A percentile compares a stretch with the other conserved stretches of the same genome.
Conservation (phyloP, 208 protist species). For the Borovskyia barvae region DNA sequence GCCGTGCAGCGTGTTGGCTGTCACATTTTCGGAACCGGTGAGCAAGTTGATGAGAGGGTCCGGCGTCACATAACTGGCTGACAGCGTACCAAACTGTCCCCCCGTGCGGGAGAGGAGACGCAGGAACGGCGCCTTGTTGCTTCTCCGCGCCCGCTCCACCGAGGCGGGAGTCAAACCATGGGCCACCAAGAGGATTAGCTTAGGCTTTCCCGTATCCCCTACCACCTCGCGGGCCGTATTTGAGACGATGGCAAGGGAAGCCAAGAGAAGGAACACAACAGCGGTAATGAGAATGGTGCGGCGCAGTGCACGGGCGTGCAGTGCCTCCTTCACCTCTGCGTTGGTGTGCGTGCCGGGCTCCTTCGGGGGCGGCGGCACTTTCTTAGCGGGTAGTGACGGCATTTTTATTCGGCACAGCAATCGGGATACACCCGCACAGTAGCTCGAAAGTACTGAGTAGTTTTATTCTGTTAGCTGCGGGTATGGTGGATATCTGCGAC, state of each 20-base stretch:
- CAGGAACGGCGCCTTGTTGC: conserved; percentile 72
- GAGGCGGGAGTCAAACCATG: conserved; percentile 29
- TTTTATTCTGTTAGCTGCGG: neutral
- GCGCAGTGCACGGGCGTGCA: conserved; percentile 57
- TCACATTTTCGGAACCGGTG: conserved; percentile 32
- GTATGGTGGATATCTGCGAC: no score
- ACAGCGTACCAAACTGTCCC: conserved; percentile 30
- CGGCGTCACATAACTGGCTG: neutral
- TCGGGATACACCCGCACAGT: no score
- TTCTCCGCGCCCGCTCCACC: conserved; percentile 35
- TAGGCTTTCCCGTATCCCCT: conserved; percentile 21
- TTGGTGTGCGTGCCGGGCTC: conserved; percentile 69
- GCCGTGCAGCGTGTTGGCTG: conserved; percentile 24
- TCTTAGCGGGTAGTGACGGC: conserved; percentile 26
- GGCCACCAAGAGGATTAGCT: conserved; percentile 51
- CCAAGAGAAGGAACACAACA: conserved; percentile 66
- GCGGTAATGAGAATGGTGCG: conserved; percentile 58
- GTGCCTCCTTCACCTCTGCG: conserved; percentile 63
- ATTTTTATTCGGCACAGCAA: no score
- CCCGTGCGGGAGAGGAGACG: conserved; percentile 36
- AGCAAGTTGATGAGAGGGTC: conserved; percentile 51
- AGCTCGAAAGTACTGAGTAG: neutral
- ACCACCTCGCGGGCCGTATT: conserved; percentile 36
- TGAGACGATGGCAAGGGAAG: conserved; percentile 58
- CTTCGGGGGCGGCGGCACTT: conserved; percentile 37